Percentiles rank a stretch among this genome's conserved stretches.
phyloP scores from a whole-genome alignment of 768 basidiomycete species.

The Ramaria sp. region DNA sequence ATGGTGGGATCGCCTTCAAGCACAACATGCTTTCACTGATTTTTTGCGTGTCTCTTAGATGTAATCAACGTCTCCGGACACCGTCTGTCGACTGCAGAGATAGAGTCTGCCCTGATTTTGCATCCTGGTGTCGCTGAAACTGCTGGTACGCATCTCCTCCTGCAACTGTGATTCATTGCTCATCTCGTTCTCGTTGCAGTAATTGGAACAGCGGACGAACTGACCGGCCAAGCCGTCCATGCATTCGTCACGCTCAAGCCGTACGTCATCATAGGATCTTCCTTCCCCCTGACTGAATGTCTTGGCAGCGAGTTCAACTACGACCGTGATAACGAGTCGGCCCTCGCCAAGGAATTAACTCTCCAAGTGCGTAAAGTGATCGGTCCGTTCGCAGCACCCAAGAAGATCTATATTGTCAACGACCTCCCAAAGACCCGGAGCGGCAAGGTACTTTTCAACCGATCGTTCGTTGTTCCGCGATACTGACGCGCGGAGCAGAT shows the following conservation, averaged over 20 bases:
- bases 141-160: conserved; percentile 36
- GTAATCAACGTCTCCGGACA: conserved; percentile 99
- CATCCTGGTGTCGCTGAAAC: conserved; percentile 96
- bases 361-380: conserved; percentile 97
- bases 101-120: conserved; percentile 91
- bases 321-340: conserved; percentile 57
- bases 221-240: conserved; percentile 90
- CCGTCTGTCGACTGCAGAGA: conserved; percentile 93
- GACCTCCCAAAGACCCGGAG: conserved; percentile 93
- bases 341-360: conserved; percentile 75
- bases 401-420: conserved; percentile 73
- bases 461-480: background rate
- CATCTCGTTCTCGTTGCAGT: conserved; percentile 28
- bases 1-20: conserved; percentile 44
- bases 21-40: background rate
- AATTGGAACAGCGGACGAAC: conserved; percentile 75
- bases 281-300: background rate
- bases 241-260: conserved; percentile 94
- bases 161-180: background rate
- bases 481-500: conserved; percentile 35
- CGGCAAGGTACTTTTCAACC: conserved; percentile 68
- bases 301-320: conserved; percentile 63
- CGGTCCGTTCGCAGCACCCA: conserved; percentile 95
- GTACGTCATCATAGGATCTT: conserved; percentile 32
- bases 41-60: conserved; percentile 38